A percentile compares a stretch with the other conserved stretches of the same genome.
phyloP scores from a whole-genome alignment of 805 yeast genomes.

The Candida hungchunana region DNA sequence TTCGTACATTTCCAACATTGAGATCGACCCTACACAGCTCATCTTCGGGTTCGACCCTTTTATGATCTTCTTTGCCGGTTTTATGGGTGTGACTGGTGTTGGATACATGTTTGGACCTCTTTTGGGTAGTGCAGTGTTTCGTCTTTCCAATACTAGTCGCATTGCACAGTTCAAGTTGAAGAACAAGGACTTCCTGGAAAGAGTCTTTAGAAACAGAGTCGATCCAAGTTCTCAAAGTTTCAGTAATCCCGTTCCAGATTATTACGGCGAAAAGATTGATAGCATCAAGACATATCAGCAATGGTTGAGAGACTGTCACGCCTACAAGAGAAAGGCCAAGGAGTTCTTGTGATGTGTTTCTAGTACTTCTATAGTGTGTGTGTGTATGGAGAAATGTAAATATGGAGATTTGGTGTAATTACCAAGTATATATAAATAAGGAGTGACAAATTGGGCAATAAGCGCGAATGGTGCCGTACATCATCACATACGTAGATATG shows the following conservation, averaged over 20 bases:
- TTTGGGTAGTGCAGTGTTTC: slow-evolving; percentile 69
- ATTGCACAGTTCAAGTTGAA: slow-evolving; percentile 50
- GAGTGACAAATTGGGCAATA: too few relatives aligned
- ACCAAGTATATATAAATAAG: too few relatives aligned
- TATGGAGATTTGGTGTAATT: too few relatives aligned
- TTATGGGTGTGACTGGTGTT: slow-evolving; percentile 64
- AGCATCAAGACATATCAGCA: slow-evolving; percentile 83
- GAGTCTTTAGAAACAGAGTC: slow-evolving; percentile 73
- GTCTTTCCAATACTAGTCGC: slow-evolving; percentile 42
- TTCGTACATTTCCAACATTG: slow-evolving; percentile 72
- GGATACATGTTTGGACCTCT: slow-evolving; percentile 85
- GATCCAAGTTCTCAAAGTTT: slow-evolving; percentile 90
- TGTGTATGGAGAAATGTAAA: too few relatives aligned
- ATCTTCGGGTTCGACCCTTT: slow-evolving; percentile 89
- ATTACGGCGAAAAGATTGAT: slow-evolving; percentile 93
- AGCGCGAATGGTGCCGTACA: too few relatives aligned
- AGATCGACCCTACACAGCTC: slow-evolving; percentile 82
- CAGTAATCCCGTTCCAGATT: slow-evolving; percentile 96
- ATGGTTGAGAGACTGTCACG: slow-evolving; percentile 94
- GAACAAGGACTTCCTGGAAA: slow-evolving; percentile 71
- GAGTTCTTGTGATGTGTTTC: slow-evolving; percentile 61
- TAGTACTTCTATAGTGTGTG: too few relatives aligned
- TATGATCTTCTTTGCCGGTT: slow-evolving; percentile 70
- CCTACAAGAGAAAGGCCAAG: slow-evolving; percentile 76
- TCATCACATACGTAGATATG: too few relatives aligned